Evolutionary conservation across 108 stramenopile species (phyloP).

Genomic region (Cyclotella cryptica): DNA sequence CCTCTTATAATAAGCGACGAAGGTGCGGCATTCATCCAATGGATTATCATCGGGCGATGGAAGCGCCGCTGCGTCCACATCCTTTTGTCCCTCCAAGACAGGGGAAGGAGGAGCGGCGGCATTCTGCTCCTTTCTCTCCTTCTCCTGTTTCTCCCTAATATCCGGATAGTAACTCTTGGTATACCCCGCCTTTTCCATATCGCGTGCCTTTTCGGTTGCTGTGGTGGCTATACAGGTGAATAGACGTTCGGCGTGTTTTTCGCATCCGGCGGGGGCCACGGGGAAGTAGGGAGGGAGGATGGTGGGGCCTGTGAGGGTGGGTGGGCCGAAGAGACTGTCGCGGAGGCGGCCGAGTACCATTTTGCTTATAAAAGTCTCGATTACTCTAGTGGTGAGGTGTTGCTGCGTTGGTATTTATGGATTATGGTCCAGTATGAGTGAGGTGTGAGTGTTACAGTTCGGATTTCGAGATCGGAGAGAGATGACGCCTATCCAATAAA

Average conservation of each 20-base stretch:
- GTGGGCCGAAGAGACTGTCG: constrained; percentile 62
- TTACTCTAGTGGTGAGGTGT: background rate
- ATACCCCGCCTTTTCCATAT: constrained; percentile 85
- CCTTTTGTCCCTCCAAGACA: constrained; percentile 31
- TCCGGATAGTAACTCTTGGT: constrained; percentile 80
- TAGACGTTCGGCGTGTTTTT: constrained; percentile 77
- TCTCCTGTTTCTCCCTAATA: constrained; percentile 50
- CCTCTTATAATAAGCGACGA: constrained; percentile 81
- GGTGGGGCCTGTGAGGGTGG: constrained; percentile 71
- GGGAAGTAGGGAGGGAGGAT: constrained; percentile 85
- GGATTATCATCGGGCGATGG: constrained; percentile 84
- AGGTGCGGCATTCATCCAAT: constrained; percentile 75
- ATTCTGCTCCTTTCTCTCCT: constrained; percentile 25
- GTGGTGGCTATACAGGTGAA: constrained; percentile 79
- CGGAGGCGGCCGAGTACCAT: constrained; percentile 64
- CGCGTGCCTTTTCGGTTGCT: constrained; percentile 84
- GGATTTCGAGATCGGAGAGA: no score
- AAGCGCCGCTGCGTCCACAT: constrained; percentile 45
- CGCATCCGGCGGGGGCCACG: constrained; percentile 85
- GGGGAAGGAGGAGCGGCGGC: constrained; percentile 42
- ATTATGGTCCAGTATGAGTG: background rate
- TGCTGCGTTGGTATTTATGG: background rate
- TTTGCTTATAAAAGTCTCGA: background rate
- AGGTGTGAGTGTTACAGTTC: background rate
- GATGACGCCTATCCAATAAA: no score